Percentiles rank a stretch among this genome's conserved stretches.
phyloP scores from a whole-genome alignment of 1,284 basidiomycete genomes.

The Trichosporon sp. region DNA sequence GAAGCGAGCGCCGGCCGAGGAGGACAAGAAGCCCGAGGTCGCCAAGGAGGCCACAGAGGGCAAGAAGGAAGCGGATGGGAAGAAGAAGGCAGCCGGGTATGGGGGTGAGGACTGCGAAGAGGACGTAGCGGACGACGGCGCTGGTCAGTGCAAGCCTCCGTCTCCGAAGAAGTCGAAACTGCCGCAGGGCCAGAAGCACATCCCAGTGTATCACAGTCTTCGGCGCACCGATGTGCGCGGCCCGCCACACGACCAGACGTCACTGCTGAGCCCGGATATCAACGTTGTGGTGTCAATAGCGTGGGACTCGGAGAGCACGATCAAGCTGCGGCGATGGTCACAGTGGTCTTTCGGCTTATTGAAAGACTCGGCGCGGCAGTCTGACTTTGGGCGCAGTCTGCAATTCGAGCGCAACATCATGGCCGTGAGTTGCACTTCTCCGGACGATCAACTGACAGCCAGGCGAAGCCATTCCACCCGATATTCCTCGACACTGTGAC shows the following conservation, averaged over 20 bases:
- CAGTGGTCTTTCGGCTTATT: constrained; percentile 5
- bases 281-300: constrained; percentile 31
- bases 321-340: constrained; percentile 7
- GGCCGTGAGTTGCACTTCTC: constrained; percentile 13
- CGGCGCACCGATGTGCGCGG: neutral
- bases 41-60: neutral
- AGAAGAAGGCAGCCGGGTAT: neutral
- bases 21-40: neutral
- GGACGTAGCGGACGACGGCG: neutral
- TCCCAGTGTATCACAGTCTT: neutral
- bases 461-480: constrained; percentile 32
- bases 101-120: neutral
- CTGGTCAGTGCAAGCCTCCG: neutral
- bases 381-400: constrained; percentile 13
- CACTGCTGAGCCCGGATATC: constrained; percentile 29
- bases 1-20: neutral
- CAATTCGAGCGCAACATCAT: constrained; percentile 31
- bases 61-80: constrained; percentile 6
- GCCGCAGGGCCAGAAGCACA: neutral
- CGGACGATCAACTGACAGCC: neutral
- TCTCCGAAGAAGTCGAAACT: neutral
- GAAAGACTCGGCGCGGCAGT: neutral
- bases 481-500: constrained; percentile 32
- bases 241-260: constrained; percentile 14
- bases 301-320: constrained; percentile 26